phyloP scores from a whole-genome alignment of 2,329 filamentous ascomycete genomes.

The Magnaporthales sp. region DNA sequence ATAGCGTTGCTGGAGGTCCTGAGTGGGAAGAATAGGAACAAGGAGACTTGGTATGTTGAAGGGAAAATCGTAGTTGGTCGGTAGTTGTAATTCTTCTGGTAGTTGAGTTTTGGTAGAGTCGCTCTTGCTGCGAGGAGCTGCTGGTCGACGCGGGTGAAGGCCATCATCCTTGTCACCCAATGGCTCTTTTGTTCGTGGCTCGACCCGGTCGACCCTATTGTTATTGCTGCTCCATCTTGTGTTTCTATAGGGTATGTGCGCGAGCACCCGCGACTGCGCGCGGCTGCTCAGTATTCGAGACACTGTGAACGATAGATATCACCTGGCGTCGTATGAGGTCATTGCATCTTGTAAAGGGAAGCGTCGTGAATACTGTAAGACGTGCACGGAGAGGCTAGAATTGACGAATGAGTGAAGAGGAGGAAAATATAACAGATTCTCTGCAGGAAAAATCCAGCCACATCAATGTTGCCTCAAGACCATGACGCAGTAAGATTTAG shows the following conservation, averaged over 20 bases:
- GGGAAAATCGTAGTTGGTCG: slow-evolving; percentile 12
- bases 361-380: background rate
- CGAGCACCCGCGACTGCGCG: slow-evolving; percentile 32
- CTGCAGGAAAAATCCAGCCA: background rate
- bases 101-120: background rate
- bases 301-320: slow-evolving; percentile 26
- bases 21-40: slow-evolving; percentile 9
- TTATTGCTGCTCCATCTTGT: slow-evolving; percentile 29
- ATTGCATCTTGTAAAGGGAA: background rate
- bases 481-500: background rate
- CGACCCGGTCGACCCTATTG: slow-evolving; percentile 30
- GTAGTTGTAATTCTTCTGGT: background rate
- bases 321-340: background rate
- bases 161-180: background rate
- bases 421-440: background rate
- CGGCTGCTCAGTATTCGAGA: slow-evolving; percentile 28
- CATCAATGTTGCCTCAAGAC: background rate
- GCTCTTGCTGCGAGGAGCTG: background rate
- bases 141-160: background rate
- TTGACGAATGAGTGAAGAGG: background rate
- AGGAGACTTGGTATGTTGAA: slow-evolving; percentile 13
- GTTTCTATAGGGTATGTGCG: slow-evolving; percentile 29
- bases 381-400: background rate
- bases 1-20: slow-evolving; percentile 3
- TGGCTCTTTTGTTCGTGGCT: slow-evolving; percentile 14